phyloP scores from a whole-genome alignment of 2,329 filamentous ascomycete species.

The Plenodomus tracheiphilus region DNA sequence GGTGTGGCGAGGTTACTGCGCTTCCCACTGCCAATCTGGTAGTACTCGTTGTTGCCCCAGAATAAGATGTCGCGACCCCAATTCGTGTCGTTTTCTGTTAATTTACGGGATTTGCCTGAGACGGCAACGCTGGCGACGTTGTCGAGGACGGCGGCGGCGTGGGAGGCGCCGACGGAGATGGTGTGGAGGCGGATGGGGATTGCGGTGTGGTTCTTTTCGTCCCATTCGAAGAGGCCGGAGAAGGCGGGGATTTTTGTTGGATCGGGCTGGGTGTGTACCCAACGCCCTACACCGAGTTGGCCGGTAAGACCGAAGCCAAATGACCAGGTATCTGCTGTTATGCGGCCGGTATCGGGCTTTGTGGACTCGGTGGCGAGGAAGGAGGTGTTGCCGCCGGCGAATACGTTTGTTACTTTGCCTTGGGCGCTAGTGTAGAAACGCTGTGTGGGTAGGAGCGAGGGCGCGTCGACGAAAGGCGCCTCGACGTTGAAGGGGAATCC shows the following conservation, averaged over 20 bases:
- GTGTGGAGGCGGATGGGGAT: constrained; percentile 77
- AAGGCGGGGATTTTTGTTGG: constrained; percentile 82
- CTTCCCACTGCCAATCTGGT: constrained; percentile 90
- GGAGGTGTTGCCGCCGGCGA: constrained; percentile 83
- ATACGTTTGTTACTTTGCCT: constrained; percentile 73
- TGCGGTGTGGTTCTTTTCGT: constrained; percentile 69
- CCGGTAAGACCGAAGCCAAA: constrained; percentile 87
- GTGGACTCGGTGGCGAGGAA: constrained; percentile 85
- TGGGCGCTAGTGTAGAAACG: constrained; percentile 71
- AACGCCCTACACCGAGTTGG: constrained; percentile 79
- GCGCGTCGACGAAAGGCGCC: constrained; percentile 66
- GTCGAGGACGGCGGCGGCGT: constrained; percentile 79
- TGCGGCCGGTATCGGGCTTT: constrained; percentile 59
- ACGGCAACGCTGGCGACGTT: constrained; percentile 73
- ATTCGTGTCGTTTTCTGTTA: constrained; percentile 71
- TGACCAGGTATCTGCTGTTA: constrained; percentile 80
- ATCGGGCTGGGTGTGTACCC: constrained; percentile 80
- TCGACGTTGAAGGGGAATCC: constrained; percentile 73
- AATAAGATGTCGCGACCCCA: constrained; percentile 88
- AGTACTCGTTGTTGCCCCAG: constrained; percentile 95
- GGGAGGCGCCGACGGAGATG: constrained; percentile 76
- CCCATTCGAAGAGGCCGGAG: constrained; percentile 83
- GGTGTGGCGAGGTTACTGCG: constrained; percentile 78
- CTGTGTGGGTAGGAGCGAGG: constrained; percentile 70
- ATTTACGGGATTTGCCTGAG: constrained; percentile 41